A percentile compares a stretch with the other conserved stretches of the same genome.
These are phyloP conservation scores for Fusarium illudens DNA, from an alignment of 2,329 filamentous ascomycete species.

Conservation along the genomic window DNA sequence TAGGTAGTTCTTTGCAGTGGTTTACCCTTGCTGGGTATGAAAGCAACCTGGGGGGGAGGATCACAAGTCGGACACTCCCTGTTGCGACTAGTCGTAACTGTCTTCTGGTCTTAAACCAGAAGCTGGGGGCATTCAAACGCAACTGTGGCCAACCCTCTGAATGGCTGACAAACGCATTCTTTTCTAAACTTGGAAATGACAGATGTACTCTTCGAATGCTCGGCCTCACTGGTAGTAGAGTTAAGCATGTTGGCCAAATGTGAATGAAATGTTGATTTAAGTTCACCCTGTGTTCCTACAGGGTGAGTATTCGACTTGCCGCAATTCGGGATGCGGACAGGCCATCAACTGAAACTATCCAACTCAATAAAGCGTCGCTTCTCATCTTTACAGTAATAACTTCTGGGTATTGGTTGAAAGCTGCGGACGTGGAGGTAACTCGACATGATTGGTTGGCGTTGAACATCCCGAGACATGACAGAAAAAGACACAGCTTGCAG, in stretches of 20 bases:
- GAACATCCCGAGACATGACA: neutral
- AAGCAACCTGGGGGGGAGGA: no score
- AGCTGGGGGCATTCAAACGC: neutral
- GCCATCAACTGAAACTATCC: neutral
- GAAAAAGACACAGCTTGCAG: neutral
- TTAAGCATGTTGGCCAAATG: neutral
- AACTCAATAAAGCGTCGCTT: neutral
- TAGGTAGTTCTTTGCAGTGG: neutral
- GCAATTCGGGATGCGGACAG: no score
- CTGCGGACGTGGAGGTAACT: neutral
- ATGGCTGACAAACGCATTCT: neutral
- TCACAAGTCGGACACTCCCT: neutral
- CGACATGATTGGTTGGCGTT: neutral
- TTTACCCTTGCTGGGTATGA: neutral
- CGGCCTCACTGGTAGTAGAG: neutral
- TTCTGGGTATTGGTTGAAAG: neutral
- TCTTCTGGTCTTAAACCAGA: no score
- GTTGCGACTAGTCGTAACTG: neutral
- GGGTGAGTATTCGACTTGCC: neutral
- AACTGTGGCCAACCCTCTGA: neutral
- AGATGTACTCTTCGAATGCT: neutral
- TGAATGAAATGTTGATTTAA: neutral
- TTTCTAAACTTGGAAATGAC: neutral
- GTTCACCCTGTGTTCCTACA: neutral
- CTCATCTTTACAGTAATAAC: neutral